Evolutionary conservation across 2,329 filamentous ascomycete species (phyloP), one percentile per base, ranked within the genome.

Genomic region (Clarireedia sp.): DNA sequence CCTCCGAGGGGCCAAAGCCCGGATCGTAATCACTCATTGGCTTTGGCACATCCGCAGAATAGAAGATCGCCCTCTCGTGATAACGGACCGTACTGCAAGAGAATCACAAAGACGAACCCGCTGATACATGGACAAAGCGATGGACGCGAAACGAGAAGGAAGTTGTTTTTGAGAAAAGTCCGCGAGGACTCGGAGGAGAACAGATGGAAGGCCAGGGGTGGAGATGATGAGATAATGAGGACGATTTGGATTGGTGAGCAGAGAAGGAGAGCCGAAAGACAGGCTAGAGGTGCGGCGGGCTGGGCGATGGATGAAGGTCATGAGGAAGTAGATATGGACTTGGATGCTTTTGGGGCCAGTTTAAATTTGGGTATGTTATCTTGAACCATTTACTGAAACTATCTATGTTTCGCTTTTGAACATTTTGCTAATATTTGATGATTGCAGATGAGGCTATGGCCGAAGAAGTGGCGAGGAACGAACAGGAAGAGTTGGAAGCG

Each of bases 111-210:
- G 58, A 75, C 78, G 37, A 89, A 86, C 59, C 86, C 85, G 0
- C 64, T 86, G 6, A 71, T 83, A 17, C 78, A 79, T 60, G 78
- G 72, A 58, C 76, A 81, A 50, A 58, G 60, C 14, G 80, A 90
- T 66, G 75, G 76, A 0, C 80, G 83, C 54, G 83, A 89, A 66
- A 75, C 78, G 53, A 74, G 88, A 56, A 75, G 87, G 47, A 79
- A 80, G 33, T 73, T 86, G 55, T 92, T 92, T 63, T 72, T 92
- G 57, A 81, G 83, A 66, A 86, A 78, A 51, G 82, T 87, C 17
- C 75, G 81, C 57, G 78, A 82, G 63, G 77, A 79, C 41, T 73
- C 76, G 2, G 81, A 86, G 43, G 80, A 87, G 26, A 78, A 73
- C 63, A 72, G 73, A 21, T 86, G 82, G 77, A 75, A 79, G 63